Conservation (phyloP, 371 early-diverging fungal species). For the Parasitella parasitica region DNA sequence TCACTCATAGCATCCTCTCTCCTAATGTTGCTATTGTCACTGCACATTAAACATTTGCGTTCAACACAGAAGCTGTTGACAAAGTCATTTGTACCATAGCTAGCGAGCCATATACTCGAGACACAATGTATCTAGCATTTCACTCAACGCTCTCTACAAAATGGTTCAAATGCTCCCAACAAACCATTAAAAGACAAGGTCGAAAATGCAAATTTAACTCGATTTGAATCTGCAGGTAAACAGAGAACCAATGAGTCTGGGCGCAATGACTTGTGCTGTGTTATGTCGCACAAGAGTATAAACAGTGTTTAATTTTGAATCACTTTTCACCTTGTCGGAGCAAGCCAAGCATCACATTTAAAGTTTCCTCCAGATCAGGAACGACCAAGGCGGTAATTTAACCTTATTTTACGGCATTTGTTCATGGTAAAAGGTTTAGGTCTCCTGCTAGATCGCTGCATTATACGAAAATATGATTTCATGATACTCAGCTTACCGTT, state of each 20-base stretch:
- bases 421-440: constrained; percentile 72
- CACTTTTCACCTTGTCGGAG: constrained; percentile 63
- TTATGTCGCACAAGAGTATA: constrained; percentile 71
- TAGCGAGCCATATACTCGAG: constrained; percentile 58
- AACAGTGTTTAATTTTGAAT: constrained; percentile 59
- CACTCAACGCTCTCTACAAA: constrained; percentile 30
- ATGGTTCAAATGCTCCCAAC: constrained; percentile 22
- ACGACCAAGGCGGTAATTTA: neutral
- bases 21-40: constrained; percentile 72
- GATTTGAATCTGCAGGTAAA: constrained; percentile 40
- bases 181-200: constrained; percentile 19
- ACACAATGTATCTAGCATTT: constrained; percentile 45
- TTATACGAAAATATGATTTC: constrained; percentile 58
- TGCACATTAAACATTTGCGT: constrained; percentile 77
- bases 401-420: neutral
- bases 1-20: constrained; percentile 43
- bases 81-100: constrained; percentile 60
- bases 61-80: constrained; percentile 64
- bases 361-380: neutral
- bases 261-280: constrained; percentile 67
- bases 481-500: constrained; percentile 83
- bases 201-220: constrained; percentile 38
- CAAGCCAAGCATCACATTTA: constrained; percentile 26
- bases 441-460: constrained; percentile 66
- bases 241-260: constrained; percentile 52